Base-by-base conservation (phyloP, 495 filamentous ascomycete genomes). In the Podospora sp. region DNA sequence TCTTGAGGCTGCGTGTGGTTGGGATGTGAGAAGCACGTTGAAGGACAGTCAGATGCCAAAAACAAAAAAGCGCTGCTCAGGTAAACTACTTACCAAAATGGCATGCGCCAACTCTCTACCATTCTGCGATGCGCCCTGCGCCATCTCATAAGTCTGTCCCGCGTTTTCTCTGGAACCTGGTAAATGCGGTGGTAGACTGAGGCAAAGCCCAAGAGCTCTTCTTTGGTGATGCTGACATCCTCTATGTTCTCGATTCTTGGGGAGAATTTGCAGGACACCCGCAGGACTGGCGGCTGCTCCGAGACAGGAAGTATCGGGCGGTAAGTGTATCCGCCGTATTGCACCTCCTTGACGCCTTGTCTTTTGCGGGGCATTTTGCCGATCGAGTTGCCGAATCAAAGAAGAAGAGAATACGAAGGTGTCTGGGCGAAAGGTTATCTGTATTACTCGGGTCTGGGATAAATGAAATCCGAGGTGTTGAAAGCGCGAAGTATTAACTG, bases 151-250 rank as follows among this genome's bases (percentile, higher is more conserved):
- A 69, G 35, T 6, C 70, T 53, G 8, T 33, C 49, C 14, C 27
- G 60, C 12, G 36, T 65, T 14, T 22, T 65, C 3, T 0, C 7
- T 0, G 61, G 46, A 14, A 72, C 68, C 20, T 70, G 68, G 25
- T 68, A 65, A 9, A 72, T 53, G 3, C 70, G 59, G 11, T 36
- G 51, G 27, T 67, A 70, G 6, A 72, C 29, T 0, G 49, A 33
- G 8, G 53, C 53, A 24, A 70, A 64, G 6, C 49, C 52, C 14
- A 29, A 20, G 27, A 70, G 29, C 12, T 69, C 65, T 2, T 53
- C 35, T 21, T 63, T 50, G 2, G 26, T 63, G 11, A 69, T 52
- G 11, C 6, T 25, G 6, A 63, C 57, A 7, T 51, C 58, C 18
- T 59, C 40, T 6, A 11, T 2, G 56, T 9, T 20, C 14, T 20